phyloP scores from a whole-genome alignment of 1,139 yeast genomes.

The Lodderomyces metapsilosis region DNA sequence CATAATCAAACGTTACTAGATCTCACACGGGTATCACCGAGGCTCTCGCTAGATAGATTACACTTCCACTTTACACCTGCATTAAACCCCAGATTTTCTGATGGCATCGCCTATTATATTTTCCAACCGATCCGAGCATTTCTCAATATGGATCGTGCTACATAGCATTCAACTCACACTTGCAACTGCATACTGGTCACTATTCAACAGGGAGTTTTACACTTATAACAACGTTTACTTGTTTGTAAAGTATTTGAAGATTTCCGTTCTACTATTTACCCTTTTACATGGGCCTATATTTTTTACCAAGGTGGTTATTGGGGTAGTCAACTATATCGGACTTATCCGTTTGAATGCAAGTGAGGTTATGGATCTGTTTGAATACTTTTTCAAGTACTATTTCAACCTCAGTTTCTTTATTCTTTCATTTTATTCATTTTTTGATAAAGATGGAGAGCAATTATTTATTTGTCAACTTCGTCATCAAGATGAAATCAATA shows the following conservation, averaged over 20 bases:
- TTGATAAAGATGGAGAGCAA: conserved; percentile 37
- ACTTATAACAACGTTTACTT: conserved; percentile 31
- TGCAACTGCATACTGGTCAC: conserved; percentile 48
- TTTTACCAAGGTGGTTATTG: conserved; percentile 10
- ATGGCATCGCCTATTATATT: conserved; percentile 28
- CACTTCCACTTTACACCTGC: no score
- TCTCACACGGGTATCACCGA: not conserved
- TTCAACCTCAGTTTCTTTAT: conserved; percentile 45
- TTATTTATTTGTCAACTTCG: conserved; percentile 39
- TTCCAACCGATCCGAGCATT: conserved; percentile 24
- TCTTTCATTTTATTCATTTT: conserved; percentile 36
- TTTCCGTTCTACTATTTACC: conserved; percentile 38
- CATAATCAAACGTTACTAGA: not conserved
- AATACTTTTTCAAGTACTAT: conserved; percentile 34
- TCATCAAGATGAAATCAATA: conserved; percentile 31
- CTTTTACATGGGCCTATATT: conserved; percentile 34
- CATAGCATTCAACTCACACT: conserved; percentile 56
- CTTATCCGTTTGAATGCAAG: not conserved
- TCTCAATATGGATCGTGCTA: conserved; percentile 44
- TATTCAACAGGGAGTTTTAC: conserved; percentile 41
- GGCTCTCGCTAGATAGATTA: not conserved
- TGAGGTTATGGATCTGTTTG: conserved; percentile 13
- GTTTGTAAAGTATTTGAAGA: conserved; percentile 30
- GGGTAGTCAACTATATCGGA: conserved; percentile 15
- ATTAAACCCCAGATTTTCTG: not conserved